phyloP scores from a whole-genome alignment of 331 rosid species.

The Arachis monticola region DNA sequence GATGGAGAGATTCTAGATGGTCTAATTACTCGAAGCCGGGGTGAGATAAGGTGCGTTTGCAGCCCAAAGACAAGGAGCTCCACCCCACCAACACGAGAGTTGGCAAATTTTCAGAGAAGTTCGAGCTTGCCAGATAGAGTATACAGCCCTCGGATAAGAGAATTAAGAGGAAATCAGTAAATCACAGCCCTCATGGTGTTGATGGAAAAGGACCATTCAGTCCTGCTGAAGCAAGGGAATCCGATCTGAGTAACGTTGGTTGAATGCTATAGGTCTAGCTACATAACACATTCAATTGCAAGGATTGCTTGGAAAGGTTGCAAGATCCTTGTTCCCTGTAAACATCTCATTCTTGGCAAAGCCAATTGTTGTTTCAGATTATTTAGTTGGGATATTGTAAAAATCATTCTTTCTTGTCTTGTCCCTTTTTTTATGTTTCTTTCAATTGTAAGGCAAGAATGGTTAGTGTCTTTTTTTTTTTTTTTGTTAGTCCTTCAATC shows the following conservation, averaged over 20 bases:
- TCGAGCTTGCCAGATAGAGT: slow-evolving; percentile 45
- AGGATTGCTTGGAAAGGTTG: slow-evolving; percentile 34
- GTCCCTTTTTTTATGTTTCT: background rate
- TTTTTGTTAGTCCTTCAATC: background rate
- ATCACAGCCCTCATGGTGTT: slow-evolving; percentile 46
- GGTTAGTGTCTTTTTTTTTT: background rate
- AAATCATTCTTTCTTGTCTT: background rate
- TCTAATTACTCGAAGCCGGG: slow-evolving; percentile 64
- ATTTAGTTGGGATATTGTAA: slow-evolving; percentile 26
- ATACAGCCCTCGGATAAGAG: slow-evolving; percentile 50
- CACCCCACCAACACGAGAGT: slow-evolving; percentile 44
- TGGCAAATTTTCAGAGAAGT: slow-evolving; percentile 37
- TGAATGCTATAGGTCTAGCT: slow-evolving; percentile 20
- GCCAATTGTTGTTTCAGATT: slow-evolving; percentile 5
- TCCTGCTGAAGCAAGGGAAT: slow-evolving; percentile 50
- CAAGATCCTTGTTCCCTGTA: slow-evolving; percentile 28
- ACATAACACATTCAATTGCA: background rate
- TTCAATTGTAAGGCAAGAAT: background rate
- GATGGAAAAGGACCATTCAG: slow-evolving; percentile 48
- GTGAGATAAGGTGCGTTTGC: slow-evolving; percentile 63
- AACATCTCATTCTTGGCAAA: slow-evolving; percentile 25
- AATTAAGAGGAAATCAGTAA: slow-evolving; percentile 41
- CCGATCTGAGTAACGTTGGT: slow-evolving; percentile 53
- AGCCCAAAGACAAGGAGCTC: slow-evolving; percentile 55
- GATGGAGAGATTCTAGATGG: slow-evolving; percentile 72